Evolutionary conservation across 177 flowering plant genomes (phyloP), one percentile per base, ranked within the genome.

Genomic region (Vitis hybrid): DNA sequence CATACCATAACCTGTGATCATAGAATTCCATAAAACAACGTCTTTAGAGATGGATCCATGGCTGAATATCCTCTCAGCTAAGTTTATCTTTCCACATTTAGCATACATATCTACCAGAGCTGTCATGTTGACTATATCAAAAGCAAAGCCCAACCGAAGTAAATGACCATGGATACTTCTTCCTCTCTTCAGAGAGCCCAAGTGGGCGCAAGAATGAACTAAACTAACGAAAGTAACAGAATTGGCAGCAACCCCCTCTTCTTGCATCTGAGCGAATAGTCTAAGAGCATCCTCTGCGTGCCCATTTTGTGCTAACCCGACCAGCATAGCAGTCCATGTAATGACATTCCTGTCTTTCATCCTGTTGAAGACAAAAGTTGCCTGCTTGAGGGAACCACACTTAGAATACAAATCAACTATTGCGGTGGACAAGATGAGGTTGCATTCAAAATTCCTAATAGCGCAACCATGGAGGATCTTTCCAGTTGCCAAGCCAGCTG

Each of bases 261-360:
- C 46, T 41, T 41, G 46, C 46, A 41, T 41, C 46, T 41, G 46
- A 7, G 46, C 8, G 0, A 41, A 5, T 61, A 81, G 48, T 57
- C 9, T 52, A 11, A 75, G 32, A 18, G 84, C 81, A 64, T 78
- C 81, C 75, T 70, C 77, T 7, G 84, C 81, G 15, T 61, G 66
- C 53, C 84, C 84, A 68, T 81, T 78, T 68, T 81, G 81, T 9
- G 81, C 79, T 57, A 78, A 71, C 35, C 81, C 84, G 53, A 73
- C 74, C 58, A 81, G 52, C 81, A 81, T 70, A 58, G 84, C 84
- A 15, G 79, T 78, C 84, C 84, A 81, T n/a, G 81, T 72, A 24
- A 81, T 66, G 4, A 81, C 81, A 65, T 81, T 81, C 76, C 65
- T 81, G 69, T 76, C 79, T 53, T 71, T 68, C 78, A 78, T 78